Evolutionary conservation across 2,329 filamentous ascomycete species (phyloP).

Genomic region (Didymosphaeria variabile): DNA sequence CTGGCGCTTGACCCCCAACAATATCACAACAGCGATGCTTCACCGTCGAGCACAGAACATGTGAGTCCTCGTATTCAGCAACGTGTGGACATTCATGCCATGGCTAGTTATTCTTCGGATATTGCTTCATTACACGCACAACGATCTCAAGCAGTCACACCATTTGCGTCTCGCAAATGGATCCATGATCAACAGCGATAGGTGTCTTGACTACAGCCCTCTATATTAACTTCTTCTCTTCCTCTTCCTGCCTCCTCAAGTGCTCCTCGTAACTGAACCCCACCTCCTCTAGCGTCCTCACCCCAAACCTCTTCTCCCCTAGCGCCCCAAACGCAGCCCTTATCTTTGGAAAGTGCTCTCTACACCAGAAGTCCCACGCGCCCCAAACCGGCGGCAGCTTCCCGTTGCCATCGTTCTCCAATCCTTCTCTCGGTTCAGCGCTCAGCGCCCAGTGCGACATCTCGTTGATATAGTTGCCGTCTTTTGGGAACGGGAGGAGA

Average conservation of each 20-base stretch:
- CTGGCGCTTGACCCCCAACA: no score
- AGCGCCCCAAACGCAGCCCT: slow-evolving; percentile 74
- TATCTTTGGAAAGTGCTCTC: slow-evolving; percentile 72
- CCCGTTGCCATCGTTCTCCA: slow-evolving; percentile 60
- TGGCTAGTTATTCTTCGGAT: no score
- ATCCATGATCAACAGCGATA: neutral
- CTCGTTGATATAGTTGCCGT: slow-evolving; percentile 75
- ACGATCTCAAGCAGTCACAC: no score
- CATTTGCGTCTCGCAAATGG: no score
- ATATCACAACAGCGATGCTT: no score
- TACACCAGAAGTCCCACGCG: slow-evolving; percentile 74
- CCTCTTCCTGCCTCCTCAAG: slow-evolving; percentile 15
- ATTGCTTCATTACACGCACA: no score
- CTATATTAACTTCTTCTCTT: slow-evolving; percentile 20
- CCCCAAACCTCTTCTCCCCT: slow-evolving; percentile 65
- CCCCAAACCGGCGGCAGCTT: slow-evolving; percentile 78
- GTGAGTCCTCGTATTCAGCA: no score
- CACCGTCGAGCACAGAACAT: no score
- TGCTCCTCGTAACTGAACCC: slow-evolving; percentile 68
- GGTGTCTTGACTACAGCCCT: neutral
- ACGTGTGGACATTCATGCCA: no score
- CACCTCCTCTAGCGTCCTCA: slow-evolving; percentile 74
- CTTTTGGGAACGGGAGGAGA: slow-evolving; percentile 65
- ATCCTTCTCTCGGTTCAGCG: slow-evolving; percentile 49
- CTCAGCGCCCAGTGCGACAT: slow-evolving; percentile 69